Base-by-base conservation (phyloP, 1,284 basidiomycete species). In the Marasmius fiardii region DNA sequence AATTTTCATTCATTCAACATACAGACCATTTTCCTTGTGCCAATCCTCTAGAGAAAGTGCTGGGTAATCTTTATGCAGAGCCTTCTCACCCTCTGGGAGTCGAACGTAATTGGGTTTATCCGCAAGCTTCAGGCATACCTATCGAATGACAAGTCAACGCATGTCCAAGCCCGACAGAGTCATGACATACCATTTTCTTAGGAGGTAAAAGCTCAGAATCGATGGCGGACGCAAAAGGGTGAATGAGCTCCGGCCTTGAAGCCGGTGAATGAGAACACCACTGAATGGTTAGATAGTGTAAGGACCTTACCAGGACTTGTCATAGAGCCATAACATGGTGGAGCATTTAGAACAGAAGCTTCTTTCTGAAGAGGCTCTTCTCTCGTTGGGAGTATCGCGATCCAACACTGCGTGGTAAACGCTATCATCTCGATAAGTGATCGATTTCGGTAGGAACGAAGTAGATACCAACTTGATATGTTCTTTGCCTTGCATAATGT, bases 161-260 rank as follows among this genome's bases (percentile, higher is more conserved):
- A 16, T 34, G 34, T 8, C 37, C 28, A 16, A n/a, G 16, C 20
- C 24, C 14, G 18, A 26, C 35, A 14, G 33, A 37, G 23, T 34
- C 50, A 16, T 37, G 23, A 66, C 71, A 53, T 47, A 83, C 83
- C 71, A 85, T 65, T n/a, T 71, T 72, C 16, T 77, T 68, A 1
- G 83, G 79, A 0, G 58, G 51, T 33, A 74, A 72, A 16, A 83
- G 71, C 12, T 74, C 69, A 2, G 81, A 74, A 57, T 86, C 84
- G 45, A 85, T 82, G 0, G 75, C 81, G 24, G 80, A 81, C 2
- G 83, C 83, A 59, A 84, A 86, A 4, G 83, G 84, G 58, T 85
- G 83, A 28, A 85, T 68, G 0, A 80, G 64, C 34, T 83, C 80
- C 0, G 83, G 82, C 82, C 82, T 84, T 49, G 6, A 39, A 43